phyloP scores from a whole-genome alignment of 345 rosid species.

The Arabis alpina region DNA sequence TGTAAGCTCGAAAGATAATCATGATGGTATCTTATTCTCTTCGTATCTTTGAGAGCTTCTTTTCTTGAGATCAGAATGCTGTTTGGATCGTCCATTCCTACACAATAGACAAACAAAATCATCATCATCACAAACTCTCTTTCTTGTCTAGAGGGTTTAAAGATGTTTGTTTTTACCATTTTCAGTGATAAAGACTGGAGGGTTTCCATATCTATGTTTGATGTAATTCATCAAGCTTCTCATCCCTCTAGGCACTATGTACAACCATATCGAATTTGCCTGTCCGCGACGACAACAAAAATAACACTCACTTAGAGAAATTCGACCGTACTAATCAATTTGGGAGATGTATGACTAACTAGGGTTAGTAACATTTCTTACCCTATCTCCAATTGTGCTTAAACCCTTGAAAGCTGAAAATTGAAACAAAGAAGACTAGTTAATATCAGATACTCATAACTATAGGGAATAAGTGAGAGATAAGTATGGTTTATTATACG shows the following conservation, averaged over 20 bases:
- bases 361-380: constrained; percentile 34
- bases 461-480: neutral
- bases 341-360: neutral
- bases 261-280: constrained; percentile 68
- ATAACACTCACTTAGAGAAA: neutral
- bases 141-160: neutral
- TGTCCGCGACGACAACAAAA: constrained; percentile 30
- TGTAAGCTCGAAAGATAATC: constrained; percentile 83
- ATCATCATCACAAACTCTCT: constrained; percentile 9
- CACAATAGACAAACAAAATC: neutral
- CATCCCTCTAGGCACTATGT: constrained; percentile 64
- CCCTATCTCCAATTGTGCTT: constrained; percentile 75
- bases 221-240: constrained; percentile 65
- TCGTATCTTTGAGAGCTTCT: constrained; percentile 73
- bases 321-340: neutral
- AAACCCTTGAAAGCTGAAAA: constrained; percentile 62
- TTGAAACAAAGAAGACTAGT: neutral
- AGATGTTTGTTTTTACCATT: constrained; percentile 47
- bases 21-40: constrained; percentile 79
- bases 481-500: constrained; percentile 54
- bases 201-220: constrained; percentile 55
- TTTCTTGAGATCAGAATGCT: constrained; percentile 47
- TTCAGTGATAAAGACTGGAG: constrained; percentile 56
- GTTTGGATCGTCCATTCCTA: constrained; percentile 96
- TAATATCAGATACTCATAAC: neutral